Percentiles rank a stretch among this genome's conserved stretches.
Evolutionary conservation across 202 grass and related monocot genomes (phyloP).

Genomic region (Panicum virgatum): DNA sequence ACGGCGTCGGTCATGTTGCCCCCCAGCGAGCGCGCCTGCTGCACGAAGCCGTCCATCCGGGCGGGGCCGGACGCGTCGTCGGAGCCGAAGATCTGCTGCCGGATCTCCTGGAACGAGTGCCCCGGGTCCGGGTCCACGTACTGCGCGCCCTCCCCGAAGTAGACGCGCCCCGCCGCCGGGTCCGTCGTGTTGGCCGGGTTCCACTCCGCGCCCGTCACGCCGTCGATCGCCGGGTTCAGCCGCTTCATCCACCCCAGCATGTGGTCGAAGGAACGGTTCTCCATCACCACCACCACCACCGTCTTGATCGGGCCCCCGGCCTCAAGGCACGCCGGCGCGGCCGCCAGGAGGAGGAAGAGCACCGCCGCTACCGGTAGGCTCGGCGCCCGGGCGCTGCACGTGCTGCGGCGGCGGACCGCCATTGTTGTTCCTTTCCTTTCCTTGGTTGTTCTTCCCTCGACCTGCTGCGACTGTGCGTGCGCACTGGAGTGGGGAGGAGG

Average conservation of each 20-base stretch:
- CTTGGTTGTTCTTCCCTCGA: too few relatives aligned
- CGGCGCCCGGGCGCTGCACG: neutral
- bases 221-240: conserved; percentile 80
- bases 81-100: conserved; percentile 92
- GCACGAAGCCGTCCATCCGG: conserved; percentile 84
- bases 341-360: conserved; percentile 15
- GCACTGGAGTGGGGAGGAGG: too few relatives aligned
- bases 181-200: conserved; percentile 65
- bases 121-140: conserved; percentile 97
- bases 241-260: conserved; percentile 99
- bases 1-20: conserved; percentile 74
- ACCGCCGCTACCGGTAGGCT: neutral
- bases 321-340: neutral
- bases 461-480: too few relatives aligned
- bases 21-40: conserved; percentile 75
- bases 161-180: conserved; percentile 55
- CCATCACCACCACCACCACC: conserved; percentile 95
- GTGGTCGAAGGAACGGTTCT: conserved; percentile 99
- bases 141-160: conserved; percentile 78
- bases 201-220: conserved; percentile 74
- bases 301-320: conserved; percentile 68
- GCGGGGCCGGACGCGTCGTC: conserved; percentile 60
- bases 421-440: too few relatives aligned
- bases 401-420: neutral
- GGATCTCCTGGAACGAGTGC: conserved; percentile 98